phyloP scores from a whole-genome alignment of 495 filamentous ascomycete genomes.

The Polyplosphaeria fusca region DNA sequence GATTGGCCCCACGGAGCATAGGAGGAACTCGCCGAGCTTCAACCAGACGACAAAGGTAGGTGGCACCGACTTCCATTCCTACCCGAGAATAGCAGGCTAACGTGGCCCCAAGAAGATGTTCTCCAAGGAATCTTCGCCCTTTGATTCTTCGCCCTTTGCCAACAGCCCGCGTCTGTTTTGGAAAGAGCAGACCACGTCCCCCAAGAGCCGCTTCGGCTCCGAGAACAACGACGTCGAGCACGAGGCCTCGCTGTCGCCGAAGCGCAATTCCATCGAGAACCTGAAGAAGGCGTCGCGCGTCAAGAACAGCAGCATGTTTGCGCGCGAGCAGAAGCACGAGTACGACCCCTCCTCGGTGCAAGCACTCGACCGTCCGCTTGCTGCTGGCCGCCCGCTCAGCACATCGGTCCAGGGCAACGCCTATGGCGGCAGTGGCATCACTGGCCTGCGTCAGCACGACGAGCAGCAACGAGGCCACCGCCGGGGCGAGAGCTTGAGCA shows the following conservation, averaged over 20 bases:
- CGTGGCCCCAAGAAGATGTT: slow-evolving; percentile 47
- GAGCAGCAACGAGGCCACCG: slow-evolving; percentile 39
- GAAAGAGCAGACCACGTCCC: slow-evolving; percentile 67
- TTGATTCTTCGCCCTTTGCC: slow-evolving; percentile 53
- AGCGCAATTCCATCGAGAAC: slow-evolving; percentile 87
- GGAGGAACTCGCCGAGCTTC: slow-evolving; percentile 46
- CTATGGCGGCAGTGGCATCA: slow-evolving; percentile 46
- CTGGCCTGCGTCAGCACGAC: slow-evolving; percentile 46
- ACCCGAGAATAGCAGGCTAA: slow-evolving; percentile 9
- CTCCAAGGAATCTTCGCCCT: slow-evolving; percentile 67
- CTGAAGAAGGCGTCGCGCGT: slow-evolving; percentile 90
- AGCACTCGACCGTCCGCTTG: slow-evolving; percentile 73
- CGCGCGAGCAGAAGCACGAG: slow-evolving; percentile 80
- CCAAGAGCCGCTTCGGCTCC: slow-evolving; percentile 58
- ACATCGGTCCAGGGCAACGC: slow-evolving; percentile 63
- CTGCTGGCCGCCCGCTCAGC: slow-evolving; percentile 55
- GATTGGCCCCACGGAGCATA: slow-evolving; percentile 39
- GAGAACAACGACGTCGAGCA: slow-evolving; percentile 66
- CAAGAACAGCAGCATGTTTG: slow-evolving; percentile 94
- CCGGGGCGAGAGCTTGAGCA: slow-evolving; percentile 39
- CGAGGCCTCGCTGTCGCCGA: slow-evolving; percentile 55
- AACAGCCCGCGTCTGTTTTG: slow-evolving; percentile 76
- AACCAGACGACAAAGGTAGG: slow-evolving; percentile 45
- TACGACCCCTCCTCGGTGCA: slow-evolving; percentile 80
- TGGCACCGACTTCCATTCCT: slow-evolving; percentile 30